Percentiles rank a stretch among this genome's conserved stretches.
Evolutionary conservation across 2,329 filamentous ascomycete species (phyloP).

Genomic region (Penicillium sp.): DNA sequence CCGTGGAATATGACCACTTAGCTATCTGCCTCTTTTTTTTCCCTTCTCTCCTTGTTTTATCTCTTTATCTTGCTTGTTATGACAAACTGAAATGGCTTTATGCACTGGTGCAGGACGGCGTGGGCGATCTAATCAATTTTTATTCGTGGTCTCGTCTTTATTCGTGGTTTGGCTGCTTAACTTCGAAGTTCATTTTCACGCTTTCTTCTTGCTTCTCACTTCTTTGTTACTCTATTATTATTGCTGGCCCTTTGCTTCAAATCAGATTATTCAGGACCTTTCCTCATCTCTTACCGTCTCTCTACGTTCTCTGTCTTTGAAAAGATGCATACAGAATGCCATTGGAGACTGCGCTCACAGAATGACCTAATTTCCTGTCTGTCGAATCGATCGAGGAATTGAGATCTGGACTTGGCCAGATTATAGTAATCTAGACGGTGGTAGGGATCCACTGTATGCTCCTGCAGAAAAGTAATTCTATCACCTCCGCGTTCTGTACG

Average conservation of each 20-base stretch:
- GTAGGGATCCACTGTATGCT: not conserved
- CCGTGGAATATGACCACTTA: not conserved
- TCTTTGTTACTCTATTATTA: slow-evolving; percentile 15
- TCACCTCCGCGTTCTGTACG: not conserved
- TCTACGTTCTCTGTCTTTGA: slow-evolving; percentile 1
- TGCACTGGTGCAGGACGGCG: slow-evolving; percentile 42
- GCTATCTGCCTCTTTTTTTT: not conserved
- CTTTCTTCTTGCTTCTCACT: slow-evolving; percentile 5
- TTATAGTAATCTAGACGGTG: not conserved
- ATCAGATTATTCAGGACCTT: slow-evolving; percentile 1
- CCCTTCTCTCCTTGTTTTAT: slow-evolving; percentile 7
- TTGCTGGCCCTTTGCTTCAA: slow-evolving; percentile 8
- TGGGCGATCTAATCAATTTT: slow-evolving; percentile 19
- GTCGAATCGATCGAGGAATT: not conserved
- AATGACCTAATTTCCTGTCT: not conserved
- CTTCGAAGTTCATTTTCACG: slow-evolving; percentile 5
- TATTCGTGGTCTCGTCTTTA: slow-evolving; percentile 5
- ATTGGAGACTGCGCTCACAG: slow-evolving; percentile 9
- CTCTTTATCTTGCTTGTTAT: slow-evolving; percentile 9
- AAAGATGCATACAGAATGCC: slow-evolving; percentile 19
- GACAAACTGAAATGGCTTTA: slow-evolving; percentile 27
- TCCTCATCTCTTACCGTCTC: slow-evolving; percentile 1
- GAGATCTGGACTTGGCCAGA: slow-evolving; percentile 1
- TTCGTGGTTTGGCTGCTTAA: not conserved
- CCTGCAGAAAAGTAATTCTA: not conserved